Evolutionary conservation across 2,329 filamentous ascomycete genomes (phyloP).

Genomic region (Chaetomium olivaceum): DNA sequence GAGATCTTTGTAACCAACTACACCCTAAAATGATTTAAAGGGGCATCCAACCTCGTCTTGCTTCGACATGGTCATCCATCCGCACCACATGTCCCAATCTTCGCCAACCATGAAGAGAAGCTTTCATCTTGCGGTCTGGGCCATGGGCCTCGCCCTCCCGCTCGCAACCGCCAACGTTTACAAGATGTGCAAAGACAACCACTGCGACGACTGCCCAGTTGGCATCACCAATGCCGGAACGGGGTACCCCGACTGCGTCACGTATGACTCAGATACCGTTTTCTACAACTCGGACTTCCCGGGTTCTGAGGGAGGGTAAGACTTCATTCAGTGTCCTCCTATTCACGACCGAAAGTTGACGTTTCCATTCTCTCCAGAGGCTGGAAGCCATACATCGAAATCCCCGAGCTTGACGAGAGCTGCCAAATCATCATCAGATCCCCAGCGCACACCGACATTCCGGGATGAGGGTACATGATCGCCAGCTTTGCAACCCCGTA

Average conservation of each 20-base stretch:
- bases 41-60: neutral
- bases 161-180: neutral
- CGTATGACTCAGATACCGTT: neutral
- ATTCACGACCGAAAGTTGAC: neutral
- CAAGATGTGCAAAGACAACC: conserved; percentile 1
- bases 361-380: neutral
- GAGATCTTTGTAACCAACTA: no score
- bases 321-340: no score
- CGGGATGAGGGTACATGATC: neutral
- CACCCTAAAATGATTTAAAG: neutral
- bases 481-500: neutral
- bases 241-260: neutral
- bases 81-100: neutral
- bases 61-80: neutral
- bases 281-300: neutral
- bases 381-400: neutral
- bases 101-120: neutral
- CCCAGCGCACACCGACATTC: neutral
- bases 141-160: neutral
- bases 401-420: neutral
- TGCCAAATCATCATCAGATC: neutral
- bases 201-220: neutral
- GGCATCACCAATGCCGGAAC: neutral
- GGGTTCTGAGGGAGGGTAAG: neutral
- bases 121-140: neutral